Base-by-base conservation (phyloP, 257 asterid species). In the Solanum ossicruentum region DNA sequence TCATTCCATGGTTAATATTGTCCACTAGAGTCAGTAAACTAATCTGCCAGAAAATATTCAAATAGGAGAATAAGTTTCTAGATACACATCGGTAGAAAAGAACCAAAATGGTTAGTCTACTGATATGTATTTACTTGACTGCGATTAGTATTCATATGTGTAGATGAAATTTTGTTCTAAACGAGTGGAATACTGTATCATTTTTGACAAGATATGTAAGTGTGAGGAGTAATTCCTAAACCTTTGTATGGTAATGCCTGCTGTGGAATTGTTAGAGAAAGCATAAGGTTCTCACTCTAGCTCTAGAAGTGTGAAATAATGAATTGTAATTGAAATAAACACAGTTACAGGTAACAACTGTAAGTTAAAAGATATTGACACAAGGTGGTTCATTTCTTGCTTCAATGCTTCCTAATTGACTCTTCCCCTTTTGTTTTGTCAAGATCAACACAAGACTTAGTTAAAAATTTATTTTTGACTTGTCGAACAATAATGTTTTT, bases 1-100 rank as follows among this genome's bases (percentile, higher is more conserved):
- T 96, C 83, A 93, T 96, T 77, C 98, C 98, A 21, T 96, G 99
- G 98, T 79, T 96, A 87, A 84, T 95, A 84, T 89, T 92, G 47
- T 95, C 97, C 12, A 89, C 93, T 83, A 90, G 97, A 90, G 97
- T 92, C 43, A 89, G 98, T 94, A 95, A 88, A 88, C 91, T 90
- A 84, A 84, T 95, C 77, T 90, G 97, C 91, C 87, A 92, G 85
- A 93, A 91, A 86, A 87, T 91, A n/a, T 72, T 92, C 75, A 82
- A 86, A 77, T 92, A 90, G 84, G 45, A n/a, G 20, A 71, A n/a
- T 39, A 16, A 41, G 26, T 12, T 15, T 69, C 41, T 39, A 39
- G 26, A 69, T 47, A 21, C n/a, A 73, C 81, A 73, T 73, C 81
- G 21, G 10, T 47, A 11, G 81, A 47, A 73, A 73, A 73, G 41